Evolutionary conservation across 2,329 filamentous ascomycete species (phyloP).

Genomic region (Diaporthe aspalathi): DNA sequence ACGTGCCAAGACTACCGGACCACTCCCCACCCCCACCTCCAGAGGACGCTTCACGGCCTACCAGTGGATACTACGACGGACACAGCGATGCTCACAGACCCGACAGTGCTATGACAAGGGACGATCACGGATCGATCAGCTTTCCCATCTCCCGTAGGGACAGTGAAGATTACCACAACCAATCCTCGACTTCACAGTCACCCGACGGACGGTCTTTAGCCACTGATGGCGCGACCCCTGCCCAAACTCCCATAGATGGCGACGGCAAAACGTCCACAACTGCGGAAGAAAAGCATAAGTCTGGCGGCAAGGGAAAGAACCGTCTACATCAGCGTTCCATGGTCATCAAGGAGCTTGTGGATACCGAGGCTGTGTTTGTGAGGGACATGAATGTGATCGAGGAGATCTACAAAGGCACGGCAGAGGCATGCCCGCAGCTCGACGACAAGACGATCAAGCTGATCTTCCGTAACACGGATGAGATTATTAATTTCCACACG

Average conservation of each 20-base stretch:
- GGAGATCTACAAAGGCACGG: conserved; percentile 97
- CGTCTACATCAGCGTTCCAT: conserved; percentile 84
- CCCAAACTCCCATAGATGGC: conserved; percentile 52
- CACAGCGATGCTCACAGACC: conserved; percentile 56
- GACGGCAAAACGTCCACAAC: conserved; percentile 48
- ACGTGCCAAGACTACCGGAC: conserved; percentile 53
- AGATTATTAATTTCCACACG: conserved; percentile 89
- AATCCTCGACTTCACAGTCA: conserved; percentile 58
- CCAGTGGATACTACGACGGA: conserved; percentile 56
- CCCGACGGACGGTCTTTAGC: conserved; percentile 60
- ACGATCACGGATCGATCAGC: conserved; percentile 55
- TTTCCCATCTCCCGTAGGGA: conserved; percentile 57
- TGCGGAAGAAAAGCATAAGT: conserved; percentile 53
- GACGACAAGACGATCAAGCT: conserved; percentile 86
- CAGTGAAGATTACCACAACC: conserved; percentile 58
- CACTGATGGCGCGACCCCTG: conserved; percentile 52
- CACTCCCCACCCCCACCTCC: conserved; percentile 65
- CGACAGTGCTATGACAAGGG: conserved; percentile 54
- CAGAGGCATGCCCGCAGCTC: conserved; percentile 82
- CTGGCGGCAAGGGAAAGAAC: conserved; percentile 69
- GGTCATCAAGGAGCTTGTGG: conserved; percentile 90
- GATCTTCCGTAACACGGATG: conserved; percentile 92
- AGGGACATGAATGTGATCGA: conserved; percentile 97
- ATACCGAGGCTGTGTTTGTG: conserved; percentile 91
- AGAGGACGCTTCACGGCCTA: conserved; percentile 46